Conservation (phyloP, 2,329 filamentous ascomycete species). For the Sporothrix brunneoviolacea region DNA sequence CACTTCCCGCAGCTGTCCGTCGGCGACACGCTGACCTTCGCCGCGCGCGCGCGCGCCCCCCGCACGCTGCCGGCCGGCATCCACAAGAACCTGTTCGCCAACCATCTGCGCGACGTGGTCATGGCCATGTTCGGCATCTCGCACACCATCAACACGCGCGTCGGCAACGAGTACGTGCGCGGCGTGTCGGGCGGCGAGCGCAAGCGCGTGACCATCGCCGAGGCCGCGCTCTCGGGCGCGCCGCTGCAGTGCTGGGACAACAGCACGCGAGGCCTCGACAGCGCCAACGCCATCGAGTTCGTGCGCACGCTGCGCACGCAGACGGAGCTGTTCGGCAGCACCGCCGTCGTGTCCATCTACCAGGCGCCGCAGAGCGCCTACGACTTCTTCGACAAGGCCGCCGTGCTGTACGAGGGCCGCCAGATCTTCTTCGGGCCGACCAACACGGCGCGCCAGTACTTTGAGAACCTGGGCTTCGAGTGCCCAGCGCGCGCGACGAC, state of each 20-base stretch:
- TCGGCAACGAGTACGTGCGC: conserved; percentile 69
- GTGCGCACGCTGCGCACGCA: conserved; percentile 62
- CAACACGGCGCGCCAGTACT: conserved; percentile 56
- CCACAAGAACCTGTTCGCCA: conserved; percentile 39
- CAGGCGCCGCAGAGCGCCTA: conserved; percentile 61
- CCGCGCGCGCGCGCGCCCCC: conserved; percentile 62
- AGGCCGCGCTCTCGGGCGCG: conserved; percentile 52
- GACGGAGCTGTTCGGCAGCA: conserved; percentile 59
- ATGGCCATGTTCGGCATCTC: conserved; percentile 71
- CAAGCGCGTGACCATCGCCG: conserved; percentile 59
- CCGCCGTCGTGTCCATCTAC: conserved; percentile 67
- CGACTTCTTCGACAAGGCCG: conserved; percentile 55
- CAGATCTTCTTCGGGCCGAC: conserved; percentile 59
- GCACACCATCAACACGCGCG: conserved; percentile 64
- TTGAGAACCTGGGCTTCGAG: conserved; percentile 59
- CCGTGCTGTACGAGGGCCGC: conserved; percentile 52
- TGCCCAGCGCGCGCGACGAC: conserved; percentile 61
- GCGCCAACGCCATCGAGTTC: conserved; percentile 69
- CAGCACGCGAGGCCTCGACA: conserved; percentile 66
- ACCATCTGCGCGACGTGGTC: conserved; percentile 62
- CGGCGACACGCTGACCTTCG: conserved; percentile 73
- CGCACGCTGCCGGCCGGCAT: conserved; percentile 54
- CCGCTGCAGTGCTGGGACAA: conserved; percentile 65
- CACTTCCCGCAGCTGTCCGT: conserved; percentile 73
- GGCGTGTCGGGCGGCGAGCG: conserved; percentile 70